A percentile compares a stretch with the other conserved stretches of the same genome.
phyloP scores from a whole-genome alignment of 164 flowering plant species.

The Vitis riparia region DNA sequence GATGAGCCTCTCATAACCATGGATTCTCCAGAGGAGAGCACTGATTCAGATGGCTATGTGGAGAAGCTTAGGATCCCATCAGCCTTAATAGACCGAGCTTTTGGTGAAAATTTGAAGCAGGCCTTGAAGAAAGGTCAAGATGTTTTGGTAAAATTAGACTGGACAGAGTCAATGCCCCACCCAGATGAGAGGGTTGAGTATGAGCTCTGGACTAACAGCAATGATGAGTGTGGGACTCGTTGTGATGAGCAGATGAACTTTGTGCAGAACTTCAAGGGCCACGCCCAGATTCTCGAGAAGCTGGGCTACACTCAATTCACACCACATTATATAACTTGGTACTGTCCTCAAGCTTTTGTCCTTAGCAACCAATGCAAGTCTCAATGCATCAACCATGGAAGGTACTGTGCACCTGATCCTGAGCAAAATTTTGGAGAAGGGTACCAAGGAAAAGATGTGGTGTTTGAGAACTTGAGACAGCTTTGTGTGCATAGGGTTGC shows the following conservation, averaged over 20 bases:
- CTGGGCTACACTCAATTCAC: conserved; percentile 75
- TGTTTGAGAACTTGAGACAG: conserved; percentile 85
- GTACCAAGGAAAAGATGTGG: conserved; percentile 86
- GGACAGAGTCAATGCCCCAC: conserved; percentile 89
- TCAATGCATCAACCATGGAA: conserved; percentile 88
- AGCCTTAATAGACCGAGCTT: conserved; percentile 56
- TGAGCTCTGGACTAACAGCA: conserved; percentile 94
- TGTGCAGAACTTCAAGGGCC: conserved; percentile 75
- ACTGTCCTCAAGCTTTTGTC: conserved; percentile 67
- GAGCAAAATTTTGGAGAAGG: conserved; percentile 78
- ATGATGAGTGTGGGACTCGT: conserved; percentile 83
- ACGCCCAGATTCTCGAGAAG: conserved; percentile 86
- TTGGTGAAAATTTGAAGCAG: conserved; percentile 64
- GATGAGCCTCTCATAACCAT: conserved; percentile 88
- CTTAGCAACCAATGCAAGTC: conserved; percentile 78
- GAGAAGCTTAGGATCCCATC: conserved; percentile 81
- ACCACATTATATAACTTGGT: conserved; percentile 96
- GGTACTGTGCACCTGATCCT: conserved; percentile 95
- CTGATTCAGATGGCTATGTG: conserved; percentile 52
- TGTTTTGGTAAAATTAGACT: conserved; percentile 65
- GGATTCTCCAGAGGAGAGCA: conserved; percentile 81
- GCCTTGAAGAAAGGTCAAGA: conserved; percentile 49
- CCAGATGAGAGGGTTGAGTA: conserved; percentile 90
- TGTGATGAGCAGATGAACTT: conserved; percentile 85
- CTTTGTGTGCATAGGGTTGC: conserved; percentile 85